Evolutionary conservation across 1,284 basidiomycete genomes (phyloP).

Genomic region (Cutaneotrichosporon cyanovorans): DNA sequence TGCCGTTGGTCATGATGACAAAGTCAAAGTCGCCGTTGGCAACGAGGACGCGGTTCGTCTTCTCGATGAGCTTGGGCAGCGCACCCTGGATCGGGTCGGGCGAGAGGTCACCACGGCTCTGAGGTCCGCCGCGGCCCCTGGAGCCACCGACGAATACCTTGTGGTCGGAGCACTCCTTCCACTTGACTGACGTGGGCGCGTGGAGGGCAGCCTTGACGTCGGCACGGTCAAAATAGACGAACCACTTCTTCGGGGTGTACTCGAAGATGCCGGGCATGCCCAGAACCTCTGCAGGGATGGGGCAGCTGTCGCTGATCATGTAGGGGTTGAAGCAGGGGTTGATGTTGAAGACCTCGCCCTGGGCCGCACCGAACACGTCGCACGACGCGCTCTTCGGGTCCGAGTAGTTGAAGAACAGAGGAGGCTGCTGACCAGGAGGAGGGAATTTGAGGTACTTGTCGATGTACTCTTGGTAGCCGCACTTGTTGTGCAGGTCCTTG

Average conservation of each 20-base stretch:
- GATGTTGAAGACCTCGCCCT: constrained; percentile 53
- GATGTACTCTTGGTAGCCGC: constrained; percentile 59
- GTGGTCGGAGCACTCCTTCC: constrained; percentile 58
- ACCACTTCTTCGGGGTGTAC: neutral
- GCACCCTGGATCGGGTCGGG: constrained; percentile 48
- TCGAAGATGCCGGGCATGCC: constrained; percentile 36
- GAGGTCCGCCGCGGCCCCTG: constrained; percentile 44
- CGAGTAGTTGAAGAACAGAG: constrained; percentile 35
- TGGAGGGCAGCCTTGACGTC: constrained; percentile 69
- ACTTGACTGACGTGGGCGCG: constrained; percentile 56
- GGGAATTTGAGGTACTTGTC: constrained; percentile 58
- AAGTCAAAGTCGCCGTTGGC: constrained; percentile 52
- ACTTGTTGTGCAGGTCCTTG: constrained; percentile 51
- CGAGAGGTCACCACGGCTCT: constrained; percentile 54
- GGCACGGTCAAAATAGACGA: constrained; percentile 57
- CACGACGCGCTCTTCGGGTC: constrained; percentile 47
- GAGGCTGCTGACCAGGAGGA: constrained; percentile 48
- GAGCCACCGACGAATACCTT: constrained; percentile 51
- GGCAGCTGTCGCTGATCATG: constrained; percentile 52
- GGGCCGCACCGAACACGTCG: constrained; percentile 60
- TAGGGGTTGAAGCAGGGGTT: constrained; percentile 72
- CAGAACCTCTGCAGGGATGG: constrained; percentile 64
- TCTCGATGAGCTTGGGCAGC: constrained; percentile 48
- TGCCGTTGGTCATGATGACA: constrained; percentile 11
- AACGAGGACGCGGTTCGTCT: constrained; percentile 60